A percentile compares a stretch with the other conserved stretches of the same genome.
phyloP scores from a whole-genome alignment of 169 alveolate genomes.

The Eimeria acervulina region DNA sequence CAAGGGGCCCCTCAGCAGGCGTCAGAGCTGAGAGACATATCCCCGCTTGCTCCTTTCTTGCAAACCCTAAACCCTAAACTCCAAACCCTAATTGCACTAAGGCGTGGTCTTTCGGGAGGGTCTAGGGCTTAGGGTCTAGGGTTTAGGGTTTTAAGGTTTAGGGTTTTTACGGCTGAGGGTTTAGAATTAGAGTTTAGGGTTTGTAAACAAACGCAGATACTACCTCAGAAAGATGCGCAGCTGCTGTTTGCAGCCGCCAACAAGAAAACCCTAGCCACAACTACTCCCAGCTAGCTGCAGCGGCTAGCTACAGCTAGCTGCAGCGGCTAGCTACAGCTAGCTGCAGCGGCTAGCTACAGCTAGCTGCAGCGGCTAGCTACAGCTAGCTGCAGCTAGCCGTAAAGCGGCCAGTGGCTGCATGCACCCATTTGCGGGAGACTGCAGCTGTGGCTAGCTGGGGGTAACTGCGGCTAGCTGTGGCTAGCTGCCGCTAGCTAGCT shows the following conservation, averaged over 20 bases:
- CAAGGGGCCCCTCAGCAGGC: not conserved
- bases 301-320: not conserved
- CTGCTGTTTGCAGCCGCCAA: no score
- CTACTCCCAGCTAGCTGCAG: not conserved
- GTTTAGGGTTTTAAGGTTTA: not conserved
- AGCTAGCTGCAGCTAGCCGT: not conserved
- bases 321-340: constrained; percentile 1
- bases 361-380: not conserved
- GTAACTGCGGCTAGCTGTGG: no score
- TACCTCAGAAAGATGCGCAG: no score
- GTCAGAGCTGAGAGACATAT: not conserved
- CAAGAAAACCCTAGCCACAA: no score
- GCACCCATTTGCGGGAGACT: no score
- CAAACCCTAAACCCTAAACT: not conserved
- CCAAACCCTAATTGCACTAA: not conserved
- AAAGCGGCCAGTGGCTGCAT: not conserved
- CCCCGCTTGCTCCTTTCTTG: not conserved
- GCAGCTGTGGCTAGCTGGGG: no score
- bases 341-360: not conserved
- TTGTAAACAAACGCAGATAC: no score
- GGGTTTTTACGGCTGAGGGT: not conserved
- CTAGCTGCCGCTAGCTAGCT: not conserved
- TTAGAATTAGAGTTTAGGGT: not conserved
- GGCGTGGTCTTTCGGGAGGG: not conserved
- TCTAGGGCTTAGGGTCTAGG: not conserved